Conservation (phyloP, 257 asterid genomes). For the Solanum bulbocastanum region DNA sequence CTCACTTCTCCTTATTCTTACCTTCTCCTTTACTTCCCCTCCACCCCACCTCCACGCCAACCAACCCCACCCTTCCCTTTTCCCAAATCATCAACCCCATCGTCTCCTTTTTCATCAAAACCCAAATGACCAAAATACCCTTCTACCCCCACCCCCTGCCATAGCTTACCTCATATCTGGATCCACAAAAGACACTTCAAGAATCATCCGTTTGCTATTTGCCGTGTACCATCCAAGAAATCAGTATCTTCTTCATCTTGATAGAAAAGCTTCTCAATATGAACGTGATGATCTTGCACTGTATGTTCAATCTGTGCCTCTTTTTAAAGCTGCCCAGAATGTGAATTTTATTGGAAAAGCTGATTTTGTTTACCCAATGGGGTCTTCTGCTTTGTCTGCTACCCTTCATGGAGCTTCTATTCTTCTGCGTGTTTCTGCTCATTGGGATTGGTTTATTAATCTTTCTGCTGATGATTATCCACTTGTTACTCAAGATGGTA, state of each 20-base stretch:
- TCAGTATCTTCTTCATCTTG: constrained; percentile 69
- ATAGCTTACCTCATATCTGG: constrained; percentile 72
- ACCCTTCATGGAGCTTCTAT: constrained; percentile 75
- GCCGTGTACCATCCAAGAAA: constrained; percentile 77
- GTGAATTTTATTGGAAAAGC: constrained; percentile 68
- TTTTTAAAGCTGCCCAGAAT: constrained; percentile 70
- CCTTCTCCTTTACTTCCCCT: constrained; percentile 31
- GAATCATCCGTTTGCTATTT: constrained; percentile 55
- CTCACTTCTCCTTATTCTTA: constrained; percentile 49
- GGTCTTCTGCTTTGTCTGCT: constrained; percentile 66
- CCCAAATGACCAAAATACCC: background rate
- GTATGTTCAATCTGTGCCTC: constrained; percentile 40
- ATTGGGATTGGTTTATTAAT: constrained; percentile 91
- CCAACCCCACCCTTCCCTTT: constrained; percentile 45
- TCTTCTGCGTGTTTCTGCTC: constrained; percentile 38
- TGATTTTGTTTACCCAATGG: constrained; percentile 42
- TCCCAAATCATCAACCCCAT: constrained; percentile 44
- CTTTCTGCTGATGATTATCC: constrained; percentile 77
- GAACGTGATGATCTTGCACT: constrained; percentile 63
- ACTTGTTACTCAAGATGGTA: constrained; percentile 89
- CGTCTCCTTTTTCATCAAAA: constrained; percentile 30
- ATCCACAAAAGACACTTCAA: constrained; percentile 51
- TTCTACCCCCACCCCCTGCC: constrained; percentile 55
- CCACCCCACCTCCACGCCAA: constrained; percentile 28
- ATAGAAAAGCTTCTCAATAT: constrained; percentile 40